phyloP scores from a whole-genome alignment of 768 basidiomycete species.

The Phylloporus arenicola region DNA sequence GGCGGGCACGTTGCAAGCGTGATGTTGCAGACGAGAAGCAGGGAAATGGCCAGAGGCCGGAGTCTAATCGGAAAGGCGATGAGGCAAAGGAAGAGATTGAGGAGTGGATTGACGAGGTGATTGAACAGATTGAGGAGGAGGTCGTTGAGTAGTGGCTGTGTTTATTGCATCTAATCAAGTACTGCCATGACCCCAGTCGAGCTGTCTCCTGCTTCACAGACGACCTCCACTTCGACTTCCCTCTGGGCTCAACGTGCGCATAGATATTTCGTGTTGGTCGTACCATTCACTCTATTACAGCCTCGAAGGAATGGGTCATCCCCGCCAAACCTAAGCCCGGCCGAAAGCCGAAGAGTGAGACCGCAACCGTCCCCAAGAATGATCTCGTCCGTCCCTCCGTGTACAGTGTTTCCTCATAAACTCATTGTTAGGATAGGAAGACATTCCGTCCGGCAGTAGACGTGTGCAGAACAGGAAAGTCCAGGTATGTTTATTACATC shows the following conservation, averaged over 20 bases:
- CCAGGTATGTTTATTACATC: neutral
- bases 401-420: neutral
- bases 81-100: constrained; percentile 84
- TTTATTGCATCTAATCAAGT: constrained; percentile 22
- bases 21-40: constrained; percentile 56
- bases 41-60: constrained; percentile 32
- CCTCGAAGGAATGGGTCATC: constrained; percentile 88
- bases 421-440: constrained; percentile 23
- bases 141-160: constrained; percentile 46
- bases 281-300: constrained; percentile 31
- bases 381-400: constrained; percentile 42
- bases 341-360: constrained; percentile 79
- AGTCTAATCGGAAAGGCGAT: constrained; percentile 38
- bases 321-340: constrained; percentile 84
- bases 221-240: constrained; percentile 43
- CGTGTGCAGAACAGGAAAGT: constrained; percentile 72
- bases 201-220: constrained; percentile 25
- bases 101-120: constrained; percentile 89
- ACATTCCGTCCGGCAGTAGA: constrained; percentile 52
- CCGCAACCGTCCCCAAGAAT: constrained; percentile 32
- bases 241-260: constrained; percentile 72
- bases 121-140: constrained; percentile 88
- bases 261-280: neutral
- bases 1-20: constrained; percentile 70
- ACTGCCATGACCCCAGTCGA: constrained; percentile 26